Evolutionary conservation across 345 rosid genomes (phyloP).

Genomic region (Citrus medica): DNA sequence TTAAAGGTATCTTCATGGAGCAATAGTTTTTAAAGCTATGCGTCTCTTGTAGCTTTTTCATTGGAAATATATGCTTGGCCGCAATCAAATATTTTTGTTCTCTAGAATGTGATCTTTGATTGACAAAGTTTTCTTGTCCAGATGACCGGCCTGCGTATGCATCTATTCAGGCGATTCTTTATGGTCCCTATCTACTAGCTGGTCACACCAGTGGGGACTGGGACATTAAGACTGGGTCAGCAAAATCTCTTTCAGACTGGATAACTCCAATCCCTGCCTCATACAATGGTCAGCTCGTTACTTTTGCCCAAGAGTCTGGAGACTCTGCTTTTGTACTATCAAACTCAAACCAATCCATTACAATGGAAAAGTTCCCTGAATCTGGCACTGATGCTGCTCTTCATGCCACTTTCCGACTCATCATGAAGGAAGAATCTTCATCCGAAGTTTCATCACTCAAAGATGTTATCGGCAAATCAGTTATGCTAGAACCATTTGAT

Average conservation of each 20-base stretch:
- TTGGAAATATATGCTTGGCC: neutral
- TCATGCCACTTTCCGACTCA: conserved; percentile 68
- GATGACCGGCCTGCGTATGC: conserved; percentile 72
- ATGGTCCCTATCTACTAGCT: conserved; percentile 82
- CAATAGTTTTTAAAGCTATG: neutral
- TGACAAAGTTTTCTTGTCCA: conserved; percentile 24
- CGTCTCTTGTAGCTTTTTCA: neutral
- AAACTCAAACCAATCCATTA: conserved; percentile 56
- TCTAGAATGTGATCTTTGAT: neutral
- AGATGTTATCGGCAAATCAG: conserved; percentile 46
- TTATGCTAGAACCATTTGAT: conserved; percentile 74
- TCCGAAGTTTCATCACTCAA: conserved; percentile 10
- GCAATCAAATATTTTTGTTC: neutral
- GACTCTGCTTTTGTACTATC: conserved; percentile 44
- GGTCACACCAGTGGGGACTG: conserved; percentile 67
- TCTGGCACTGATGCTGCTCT: conserved; percentile 59
- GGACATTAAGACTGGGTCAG: conserved; percentile 52
- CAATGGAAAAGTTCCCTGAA: conserved; percentile 49
- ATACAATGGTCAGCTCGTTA: conserved; percentile 48
- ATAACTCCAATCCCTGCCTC: conserved; percentile 52
- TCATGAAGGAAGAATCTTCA: conserved; percentile 23
- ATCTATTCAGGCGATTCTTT: conserved; percentile 79
- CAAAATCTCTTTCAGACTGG: conserved; percentile 43
- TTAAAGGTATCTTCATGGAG: conserved; percentile 56
- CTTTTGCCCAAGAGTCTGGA: conserved; percentile 60